Evolutionary conservation across 768 basidiomycete genomes (phyloP), one percentile per base, ranked within the genome.

Genomic region (Pholiota microspora): DNA sequence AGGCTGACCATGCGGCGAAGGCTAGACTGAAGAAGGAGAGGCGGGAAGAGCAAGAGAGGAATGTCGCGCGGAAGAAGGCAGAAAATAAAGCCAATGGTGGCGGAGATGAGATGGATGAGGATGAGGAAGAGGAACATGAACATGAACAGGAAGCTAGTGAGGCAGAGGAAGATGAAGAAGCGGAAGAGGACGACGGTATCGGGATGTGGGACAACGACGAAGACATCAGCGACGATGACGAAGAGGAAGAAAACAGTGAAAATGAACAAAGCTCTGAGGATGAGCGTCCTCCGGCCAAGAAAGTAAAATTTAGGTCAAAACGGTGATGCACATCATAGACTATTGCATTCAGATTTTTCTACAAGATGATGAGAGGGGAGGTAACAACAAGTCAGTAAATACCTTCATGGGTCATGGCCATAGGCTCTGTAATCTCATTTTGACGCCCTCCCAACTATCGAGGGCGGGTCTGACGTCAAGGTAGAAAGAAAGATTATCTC

Each of bases 401-500:
- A 59, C 52, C 55, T 58, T 56, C 52, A 62, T 57, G 62, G 66
- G 56, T 56, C 52, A 62, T 57, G 62, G 66, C 71, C 81, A 87
- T 52, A 85, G 79, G 49, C 77, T 75, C 59, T 80, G 77, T 18
- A 81, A 66, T 60, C 94, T 84, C 87, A 97, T 89, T 65, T 85
- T 84, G 9, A 92, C 77, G n/a, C 90, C 92, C 64, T 96, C 95
- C 92, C 90, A 96, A 60, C 77, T 91, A 66, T 98, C 96, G 45
- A 98, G 68, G 7, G 97, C 96, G 1, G 97, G 97, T 38, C 97
- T 81, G 15, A 90, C 94, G 62, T 99, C 97, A 23, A 99, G 81
- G 71, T 86, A 96, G 71, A 99, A 98, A 0, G 94, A 92, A 12
- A 91, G 71, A 53, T 82, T 79, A 54, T 74, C 77, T 49, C 48